Percentiles rank a stretch among this genome's conserved stretches.
phyloP scores from a whole-genome alignment of 2,329 filamentous ascomycete species.

The Truncatella angustata region DNA sequence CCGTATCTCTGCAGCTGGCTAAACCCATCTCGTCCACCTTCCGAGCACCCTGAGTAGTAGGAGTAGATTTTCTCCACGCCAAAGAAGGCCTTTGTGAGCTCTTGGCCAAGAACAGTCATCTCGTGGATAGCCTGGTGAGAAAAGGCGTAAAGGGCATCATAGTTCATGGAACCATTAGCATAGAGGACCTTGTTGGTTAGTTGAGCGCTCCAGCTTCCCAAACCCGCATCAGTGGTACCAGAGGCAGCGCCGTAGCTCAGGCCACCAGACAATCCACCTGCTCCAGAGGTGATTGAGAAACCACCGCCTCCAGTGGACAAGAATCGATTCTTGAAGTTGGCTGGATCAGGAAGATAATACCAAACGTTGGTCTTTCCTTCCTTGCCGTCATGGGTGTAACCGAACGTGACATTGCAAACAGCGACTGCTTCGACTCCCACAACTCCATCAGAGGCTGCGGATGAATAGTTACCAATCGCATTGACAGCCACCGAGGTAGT shows the following conservation, averaged over 20 bases:
- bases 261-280: not conserved
- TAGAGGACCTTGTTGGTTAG: not conserved
- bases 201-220: not conserved
- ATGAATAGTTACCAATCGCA: constrained; percentile 1
- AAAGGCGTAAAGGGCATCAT: constrained; percentile 2
- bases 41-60: constrained; percentile 3
- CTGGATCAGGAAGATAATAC: not conserved
- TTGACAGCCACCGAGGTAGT: not conserved
- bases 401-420: constrained; percentile 5
- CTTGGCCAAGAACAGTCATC: constrained; percentile 1
- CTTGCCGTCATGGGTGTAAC: not conserved
- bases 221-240: constrained; percentile 1
- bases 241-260: constrained; percentile 3
- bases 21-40: not conserved
- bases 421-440: not conserved
- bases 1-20: constrained; percentile 2
- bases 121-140: constrained; percentile 4
- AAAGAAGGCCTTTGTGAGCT: not conserved
- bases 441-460: not conserved
- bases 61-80: not conserved
- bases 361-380: constrained; percentile 4
- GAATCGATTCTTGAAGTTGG: not conserved
- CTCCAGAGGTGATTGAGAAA: constrained; percentile 4
- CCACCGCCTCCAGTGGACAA: not conserved
- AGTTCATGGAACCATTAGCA: constrained; percentile 7